Evolutionary conservation across 176 grass and related monocot genomes (phyloP).

Genomic region (bread wheat (Triticum aestivum)): DNA sequence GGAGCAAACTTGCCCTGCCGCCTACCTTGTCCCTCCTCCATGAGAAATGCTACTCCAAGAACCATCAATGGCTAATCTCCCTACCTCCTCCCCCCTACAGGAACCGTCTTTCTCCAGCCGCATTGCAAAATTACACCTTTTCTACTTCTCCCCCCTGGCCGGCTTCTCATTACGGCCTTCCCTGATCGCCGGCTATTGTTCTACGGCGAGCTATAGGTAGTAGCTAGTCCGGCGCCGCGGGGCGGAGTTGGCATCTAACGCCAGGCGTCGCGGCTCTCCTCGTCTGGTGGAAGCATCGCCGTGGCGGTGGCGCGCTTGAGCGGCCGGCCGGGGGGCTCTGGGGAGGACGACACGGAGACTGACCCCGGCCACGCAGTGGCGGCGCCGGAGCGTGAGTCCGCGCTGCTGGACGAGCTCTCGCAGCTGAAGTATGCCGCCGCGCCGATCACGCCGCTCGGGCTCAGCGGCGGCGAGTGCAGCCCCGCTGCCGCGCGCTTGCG

Average conservation of each 20-base stretch:
- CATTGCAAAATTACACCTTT: neutral
- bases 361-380: neutral
- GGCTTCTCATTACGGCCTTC: neutral
- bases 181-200: neutral
- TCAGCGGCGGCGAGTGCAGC: conserved; percentile 45
- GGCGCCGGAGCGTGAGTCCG: conserved; percentile 22
- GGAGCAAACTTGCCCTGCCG: neutral
- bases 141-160: neutral
- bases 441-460: conserved; percentile 61
- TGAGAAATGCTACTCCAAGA: neutral
- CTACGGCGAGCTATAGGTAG: neutral
- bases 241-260: neutral
- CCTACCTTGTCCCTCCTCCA: neutral
- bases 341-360: conserved; percentile 37
- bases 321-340: conserved; percentile 21
- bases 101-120: neutral
- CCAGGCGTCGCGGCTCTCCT: conserved; percentile 64
- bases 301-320: conserved; percentile 19
- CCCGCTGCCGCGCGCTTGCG: conserved; percentile 44
- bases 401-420: conserved; percentile 52
- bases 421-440: conserved; percentile 63
- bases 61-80: neutral
- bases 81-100: neutral
- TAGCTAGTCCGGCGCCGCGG: neutral
- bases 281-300: conserved; percentile 29